These are phyloP conservation scores for Fusarium graminum DNA, from an alignment of 2,329 filamentous ascomycete species.

Conservation along the genomic window DNA sequence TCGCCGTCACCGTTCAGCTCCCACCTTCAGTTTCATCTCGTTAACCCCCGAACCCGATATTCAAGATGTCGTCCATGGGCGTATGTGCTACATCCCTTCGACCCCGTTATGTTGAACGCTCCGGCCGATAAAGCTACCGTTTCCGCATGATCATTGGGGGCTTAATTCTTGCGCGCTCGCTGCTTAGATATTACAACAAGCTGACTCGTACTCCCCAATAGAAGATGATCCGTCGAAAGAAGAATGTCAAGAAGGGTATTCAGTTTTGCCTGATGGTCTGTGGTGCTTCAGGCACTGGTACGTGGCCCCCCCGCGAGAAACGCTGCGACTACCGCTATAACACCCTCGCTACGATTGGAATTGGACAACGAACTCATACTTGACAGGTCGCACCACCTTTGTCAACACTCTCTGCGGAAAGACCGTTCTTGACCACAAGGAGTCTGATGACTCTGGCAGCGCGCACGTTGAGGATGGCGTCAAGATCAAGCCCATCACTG, in stretches of 20 bases:
- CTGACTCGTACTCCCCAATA: slow-evolving; percentile 57
- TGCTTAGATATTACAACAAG: slow-evolving; percentile 32
- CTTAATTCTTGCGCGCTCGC: slow-evolving; percentile 35
- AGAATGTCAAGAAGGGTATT: slow-evolving; percentile 99
- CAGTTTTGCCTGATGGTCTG: slow-evolving; percentile 99
- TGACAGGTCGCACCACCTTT: slow-evolving; percentile 93
- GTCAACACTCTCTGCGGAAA: slow-evolving; percentile 99
- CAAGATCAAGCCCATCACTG: slow-evolving; percentile 98
- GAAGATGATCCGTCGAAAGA: slow-evolving; percentile 99
- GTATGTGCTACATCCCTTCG: slow-evolving; percentile 48
- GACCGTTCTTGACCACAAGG: slow-evolving; percentile 90
- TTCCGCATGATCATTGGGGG: slow-evolving; percentile 30
- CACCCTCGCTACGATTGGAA: slow-evolving; percentile 27
- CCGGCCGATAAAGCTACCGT: slow-evolving; percentile 45
- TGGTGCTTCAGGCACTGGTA: slow-evolving; percentile 98
- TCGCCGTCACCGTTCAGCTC: slow-evolving; percentile 35
- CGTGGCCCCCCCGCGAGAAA: slow-evolving; percentile 52
- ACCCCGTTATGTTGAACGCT: slow-evolving; percentile 33
- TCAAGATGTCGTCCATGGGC: slow-evolving; percentile 53
- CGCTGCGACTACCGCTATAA: slow-evolving; percentile 26
- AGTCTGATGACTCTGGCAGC: slow-evolving; percentile 87
- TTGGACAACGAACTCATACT: slow-evolving; percentile 40
- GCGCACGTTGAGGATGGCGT: slow-evolving; percentile 97
- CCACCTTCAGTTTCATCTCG: slow-evolving; percentile 32
- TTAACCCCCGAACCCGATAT: slow-evolving; percentile 37